Evolutionary conservation across 345 rosid genomes (phyloP).

Genomic region (Acer saccharum): DNA sequence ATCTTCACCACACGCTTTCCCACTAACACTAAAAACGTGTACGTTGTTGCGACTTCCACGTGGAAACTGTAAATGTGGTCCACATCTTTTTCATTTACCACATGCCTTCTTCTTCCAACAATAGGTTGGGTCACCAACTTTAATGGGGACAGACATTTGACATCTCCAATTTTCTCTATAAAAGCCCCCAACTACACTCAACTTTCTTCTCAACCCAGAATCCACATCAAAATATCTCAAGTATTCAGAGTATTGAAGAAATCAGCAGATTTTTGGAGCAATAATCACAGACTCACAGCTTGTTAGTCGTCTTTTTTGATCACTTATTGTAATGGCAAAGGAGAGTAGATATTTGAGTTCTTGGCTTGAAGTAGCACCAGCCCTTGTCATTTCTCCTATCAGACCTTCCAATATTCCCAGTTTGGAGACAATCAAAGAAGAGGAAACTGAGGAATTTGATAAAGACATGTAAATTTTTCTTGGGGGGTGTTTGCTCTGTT

Average conservation of each 20-base stretch:
- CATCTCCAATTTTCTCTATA: background rate
- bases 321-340: constrained; percentile 32
- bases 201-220: background rate
- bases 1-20: background rate
- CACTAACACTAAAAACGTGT: background rate
- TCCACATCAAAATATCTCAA: background rate
- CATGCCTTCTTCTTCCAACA: background rate
- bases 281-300: too few relatives aligned
- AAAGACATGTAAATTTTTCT: background rate
- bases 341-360: constrained; percentile 21
- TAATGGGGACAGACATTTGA: background rate
- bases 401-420: constrained; percentile 29
- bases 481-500: background rate
- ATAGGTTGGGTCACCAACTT: background rate
- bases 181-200: background rate
- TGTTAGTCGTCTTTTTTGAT: background rate
- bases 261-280: too few relatives aligned
- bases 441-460: constrained; percentile 31
- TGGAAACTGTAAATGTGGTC: background rate
- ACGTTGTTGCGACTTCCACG: background rate
- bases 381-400: constrained; percentile 30
- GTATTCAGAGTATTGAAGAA: too few relatives aligned
- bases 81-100: constrained; percentile 12
- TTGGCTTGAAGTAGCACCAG: constrained; percentile 46
- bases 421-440: constrained; percentile 55